These are phyloP conservation scores for Cercospora canescens DNA, from an alignment of 2,329 filamentous ascomycete species.

Conservation along the genomic window DNA sequence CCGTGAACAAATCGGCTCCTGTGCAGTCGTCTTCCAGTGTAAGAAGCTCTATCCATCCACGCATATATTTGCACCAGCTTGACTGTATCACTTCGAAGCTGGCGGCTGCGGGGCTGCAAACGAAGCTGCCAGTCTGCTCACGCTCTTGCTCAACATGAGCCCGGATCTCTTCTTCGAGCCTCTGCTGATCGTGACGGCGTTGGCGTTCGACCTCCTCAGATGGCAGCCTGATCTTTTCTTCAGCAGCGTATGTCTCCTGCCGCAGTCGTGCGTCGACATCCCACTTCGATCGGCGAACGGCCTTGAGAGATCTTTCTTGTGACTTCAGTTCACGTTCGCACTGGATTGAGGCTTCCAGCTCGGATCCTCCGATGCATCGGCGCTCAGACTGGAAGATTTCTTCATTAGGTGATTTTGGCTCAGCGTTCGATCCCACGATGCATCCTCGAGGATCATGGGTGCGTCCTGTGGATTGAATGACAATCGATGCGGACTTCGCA, in stretches of 20 bases:
- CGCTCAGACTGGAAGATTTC: background rate
- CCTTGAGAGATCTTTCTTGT: background rate
- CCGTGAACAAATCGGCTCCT: background rate
- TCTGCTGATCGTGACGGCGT: background rate
- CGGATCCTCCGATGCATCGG: background rate
- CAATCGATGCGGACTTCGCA: background rate
- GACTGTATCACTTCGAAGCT: background rate
- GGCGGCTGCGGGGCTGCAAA: background rate
- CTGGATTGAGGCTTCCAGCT: background rate
- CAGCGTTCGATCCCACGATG: background rate
- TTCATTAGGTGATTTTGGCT: background rate
- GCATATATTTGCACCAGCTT: slow-evolving; percentile 6
- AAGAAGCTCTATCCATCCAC: slow-evolving; percentile 4
- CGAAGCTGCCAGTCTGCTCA: background rate
- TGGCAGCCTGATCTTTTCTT: background rate
- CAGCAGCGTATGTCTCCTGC: background rate
- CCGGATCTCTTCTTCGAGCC: slow-evolving; percentile 6
- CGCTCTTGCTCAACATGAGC: background rate
- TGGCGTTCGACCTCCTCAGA: background rate
- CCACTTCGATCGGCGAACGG: background rate
- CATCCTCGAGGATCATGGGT: background rate
- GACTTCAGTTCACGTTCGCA: background rate
- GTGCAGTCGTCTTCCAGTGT: background rate
- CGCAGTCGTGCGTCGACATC: background rate
- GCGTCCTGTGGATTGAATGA: background rate